Evolutionary conservation across 768 basidiomycete species (phyloP).

Genomic region (Leccinum sublutescens): DNA sequence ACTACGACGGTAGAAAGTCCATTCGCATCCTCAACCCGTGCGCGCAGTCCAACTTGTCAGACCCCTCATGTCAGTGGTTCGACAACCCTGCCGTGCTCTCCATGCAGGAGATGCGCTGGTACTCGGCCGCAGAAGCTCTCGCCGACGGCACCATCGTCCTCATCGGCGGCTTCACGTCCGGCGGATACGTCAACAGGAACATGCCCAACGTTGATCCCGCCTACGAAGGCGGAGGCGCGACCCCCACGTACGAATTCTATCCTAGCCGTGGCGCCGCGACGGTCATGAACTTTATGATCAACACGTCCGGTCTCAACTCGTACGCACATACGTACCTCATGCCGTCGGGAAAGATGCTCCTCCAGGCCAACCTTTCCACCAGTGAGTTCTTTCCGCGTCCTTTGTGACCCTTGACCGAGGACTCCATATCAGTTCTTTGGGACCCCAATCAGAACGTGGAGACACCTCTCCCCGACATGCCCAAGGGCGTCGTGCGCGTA

Average conservation of each 20-base stretch:
- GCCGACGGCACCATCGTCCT: slow-evolving; percentile 75
- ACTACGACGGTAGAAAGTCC: slow-evolving; percentile 77
- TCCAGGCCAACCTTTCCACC: slow-evolving; percentile 76
- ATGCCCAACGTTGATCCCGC: slow-evolving; percentile 63
- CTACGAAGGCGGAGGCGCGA: slow-evolving; percentile 59
- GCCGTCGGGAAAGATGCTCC: slow-evolving; percentile 69
- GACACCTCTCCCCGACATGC: slow-evolving; percentile 69
- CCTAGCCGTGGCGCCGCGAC: slow-evolving; percentile 54
- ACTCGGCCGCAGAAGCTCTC: slow-evolving; percentile 66
- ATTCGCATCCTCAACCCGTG: slow-evolving; percentile 84
- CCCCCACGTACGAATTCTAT: slow-evolving; percentile 81
- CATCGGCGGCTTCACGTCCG: slow-evolving; percentile 74
- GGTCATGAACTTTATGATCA: slow-evolving; percentile 61
- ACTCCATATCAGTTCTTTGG: slow-evolving; percentile 42
- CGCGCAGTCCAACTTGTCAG: slow-evolving; percentile 41
- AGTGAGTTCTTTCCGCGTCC: slow-evolving; percentile 41
- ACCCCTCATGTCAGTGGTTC: slow-evolving; percentile 61
- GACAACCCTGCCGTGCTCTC: slow-evolving; percentile 60
- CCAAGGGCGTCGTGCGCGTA: slow-evolving; percentile 68
- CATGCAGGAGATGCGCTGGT: slow-evolving; percentile 72
- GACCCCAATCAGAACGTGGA: slow-evolving; percentile 57
- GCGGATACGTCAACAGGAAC: slow-evolving; percentile 76
- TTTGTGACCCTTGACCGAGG: background rate
- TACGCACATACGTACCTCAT: slow-evolving; percentile 74
- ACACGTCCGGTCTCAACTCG: slow-evolving; percentile 75